Evolutionary conservation across 306 rosid genomes (phyloP).

Genomic region (Elaeagnus macrophylla): DNA sequence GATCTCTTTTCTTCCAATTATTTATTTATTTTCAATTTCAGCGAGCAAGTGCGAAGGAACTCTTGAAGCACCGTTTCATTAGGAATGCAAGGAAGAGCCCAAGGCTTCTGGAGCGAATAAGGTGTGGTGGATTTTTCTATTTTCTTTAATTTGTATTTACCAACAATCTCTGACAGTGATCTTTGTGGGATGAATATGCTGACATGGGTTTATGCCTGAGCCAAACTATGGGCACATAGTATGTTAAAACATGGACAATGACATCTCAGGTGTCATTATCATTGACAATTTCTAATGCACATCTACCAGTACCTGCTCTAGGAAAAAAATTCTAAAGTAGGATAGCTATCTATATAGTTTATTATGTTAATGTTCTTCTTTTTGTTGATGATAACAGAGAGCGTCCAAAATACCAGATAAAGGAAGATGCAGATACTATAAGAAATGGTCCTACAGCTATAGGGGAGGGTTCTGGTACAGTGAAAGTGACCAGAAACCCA

Average conservation of each 20-base stretch:
- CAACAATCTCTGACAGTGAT: too few relatives aligned
- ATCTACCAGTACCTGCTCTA: constrained; percentile 11
- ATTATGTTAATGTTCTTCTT: constrained; percentile 24
- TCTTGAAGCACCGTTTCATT: constrained; percentile 83
- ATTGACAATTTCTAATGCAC: constrained; percentile 10
- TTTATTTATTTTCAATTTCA: constrained; percentile 32
- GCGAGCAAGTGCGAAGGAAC: constrained; percentile 99
- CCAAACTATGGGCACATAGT: too few relatives aligned
- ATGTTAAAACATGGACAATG: background rate
- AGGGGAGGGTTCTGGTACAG: constrained; percentile 49
- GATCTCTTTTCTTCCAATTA: background rate
- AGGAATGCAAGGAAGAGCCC: constrained; percentile 80
- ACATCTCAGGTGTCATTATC: constrained; percentile 8
- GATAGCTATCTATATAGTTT: constrained; percentile 13
- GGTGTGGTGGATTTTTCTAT: constrained; percentile 27
- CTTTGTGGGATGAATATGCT: too few relatives aligned
- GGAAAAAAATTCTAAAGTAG: background rate
- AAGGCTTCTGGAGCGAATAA: constrained; percentile 87
- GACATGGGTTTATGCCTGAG: too few relatives aligned
- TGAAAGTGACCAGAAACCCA: constrained; percentile 50
- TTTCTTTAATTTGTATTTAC: too few relatives aligned
- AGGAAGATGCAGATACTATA: constrained; percentile 50
- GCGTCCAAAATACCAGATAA: constrained; percentile 74
- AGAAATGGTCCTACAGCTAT: constrained; percentile 48
- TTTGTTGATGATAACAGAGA: constrained; percentile 51